A percentile compares a stretch with the other conserved stretches of the same genome.
These are phyloP conservation scores for Elongisporangium prolatum DNA, from an alignment of 352 stramenopile genomes.

Conservation along the genomic window DNA sequence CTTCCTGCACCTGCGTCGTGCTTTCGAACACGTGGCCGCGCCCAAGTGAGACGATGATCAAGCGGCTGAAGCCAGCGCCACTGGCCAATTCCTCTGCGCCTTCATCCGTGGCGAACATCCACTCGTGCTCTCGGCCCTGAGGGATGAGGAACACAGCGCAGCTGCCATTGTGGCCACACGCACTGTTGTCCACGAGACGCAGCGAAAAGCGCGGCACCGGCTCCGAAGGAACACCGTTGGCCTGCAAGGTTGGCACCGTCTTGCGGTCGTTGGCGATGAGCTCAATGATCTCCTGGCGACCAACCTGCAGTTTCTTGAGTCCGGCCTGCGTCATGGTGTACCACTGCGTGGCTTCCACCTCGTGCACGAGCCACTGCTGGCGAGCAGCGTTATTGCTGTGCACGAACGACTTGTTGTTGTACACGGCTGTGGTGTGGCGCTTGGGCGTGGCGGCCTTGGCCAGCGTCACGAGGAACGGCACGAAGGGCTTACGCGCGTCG, in stretches of 20 bases:
- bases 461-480: conserved; percentile 41
- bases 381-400: conserved; percentile 16
- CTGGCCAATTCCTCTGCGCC: conserved; percentile 53
- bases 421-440: conserved; percentile 21
- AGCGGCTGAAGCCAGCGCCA: conserved; percentile 58
- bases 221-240: conserved; percentile 7
- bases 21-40: conserved; percentile 59
- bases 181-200: conserved; percentile 47
- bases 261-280: conserved; percentile 42
- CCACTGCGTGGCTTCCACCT: conserved; percentile 57
- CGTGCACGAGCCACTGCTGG: conserved; percentile 46
- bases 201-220: conserved; percentile 50
- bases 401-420: conserved; percentile 41
- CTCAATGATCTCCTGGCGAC: conserved; percentile 48
- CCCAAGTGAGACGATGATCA: conserved; percentile 66
- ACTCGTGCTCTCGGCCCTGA: conserved; percentile 79
- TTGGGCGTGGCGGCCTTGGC: conserved; percentile 30
- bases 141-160: conserved; percentile 76
- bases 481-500: conserved; percentile 40
- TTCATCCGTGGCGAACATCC: conserved; percentile 71
- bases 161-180: conserved; percentile 42
- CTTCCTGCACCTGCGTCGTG: conserved; percentile 60
- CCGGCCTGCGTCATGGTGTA: conserved; percentile 49
- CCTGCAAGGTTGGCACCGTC: conserved; percentile 6
- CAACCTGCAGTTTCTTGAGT: conserved; percentile 43